phyloP scores from a whole-genome alignment of 1,284 basidiomycete species.

The Cryptococcus sp. region DNA sequence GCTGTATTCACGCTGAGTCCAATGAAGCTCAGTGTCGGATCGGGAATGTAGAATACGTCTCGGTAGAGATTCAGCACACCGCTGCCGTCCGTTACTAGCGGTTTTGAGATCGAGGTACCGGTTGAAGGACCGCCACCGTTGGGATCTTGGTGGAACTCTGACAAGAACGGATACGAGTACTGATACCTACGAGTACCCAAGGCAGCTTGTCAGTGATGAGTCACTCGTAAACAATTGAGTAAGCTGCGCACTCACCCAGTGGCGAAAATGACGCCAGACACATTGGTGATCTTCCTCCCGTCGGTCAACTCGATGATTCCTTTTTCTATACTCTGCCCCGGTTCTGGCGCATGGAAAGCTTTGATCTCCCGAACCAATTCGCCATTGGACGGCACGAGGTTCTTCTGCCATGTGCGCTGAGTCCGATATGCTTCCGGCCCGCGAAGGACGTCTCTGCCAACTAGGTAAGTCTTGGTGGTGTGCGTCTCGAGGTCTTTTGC shows the following conservation, averaged over 20 bases:
- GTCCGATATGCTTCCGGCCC: conserved; percentile 34
- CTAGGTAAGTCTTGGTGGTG: conserved; percentile 51
- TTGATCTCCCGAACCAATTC: conserved; percentile 49
- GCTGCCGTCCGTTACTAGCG: conserved; percentile 57
- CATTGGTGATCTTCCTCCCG: conserved; percentile 52
- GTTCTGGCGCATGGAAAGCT: conserved; percentile 33
- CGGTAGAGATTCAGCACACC: conserved; percentile 57
- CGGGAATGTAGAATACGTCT: conserved; percentile 59
- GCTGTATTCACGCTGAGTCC: conserved; percentile 37
- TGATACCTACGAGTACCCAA: conserved; percentile 33
- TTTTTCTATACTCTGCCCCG: conserved; percentile 31
- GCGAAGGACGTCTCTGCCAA: conserved; percentile 45
- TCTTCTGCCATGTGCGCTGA: conserved; percentile 38
- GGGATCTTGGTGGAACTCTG: conserved; percentile 54
- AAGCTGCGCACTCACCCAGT: conserved; percentile 52
- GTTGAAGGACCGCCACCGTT: conserved; percentile 15
- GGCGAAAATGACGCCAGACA: conserved; percentile 56
- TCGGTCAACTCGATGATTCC: conserved; percentile 54
- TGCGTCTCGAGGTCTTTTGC: conserved; percentile 46
- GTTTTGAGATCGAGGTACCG: conserved; percentile 15
- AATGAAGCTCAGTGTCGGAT: conserved; percentile 57
- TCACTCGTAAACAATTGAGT: not conserved
- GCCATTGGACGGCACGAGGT: conserved; percentile 42
- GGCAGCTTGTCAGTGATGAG: not conserved
- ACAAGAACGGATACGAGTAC: conserved; percentile 59